Evolutionary conservation across 1,284 basidiomycete species (phyloP), one percentile per base, ranked within the genome.

Genomic region (Gomphus sp.): DNA sequence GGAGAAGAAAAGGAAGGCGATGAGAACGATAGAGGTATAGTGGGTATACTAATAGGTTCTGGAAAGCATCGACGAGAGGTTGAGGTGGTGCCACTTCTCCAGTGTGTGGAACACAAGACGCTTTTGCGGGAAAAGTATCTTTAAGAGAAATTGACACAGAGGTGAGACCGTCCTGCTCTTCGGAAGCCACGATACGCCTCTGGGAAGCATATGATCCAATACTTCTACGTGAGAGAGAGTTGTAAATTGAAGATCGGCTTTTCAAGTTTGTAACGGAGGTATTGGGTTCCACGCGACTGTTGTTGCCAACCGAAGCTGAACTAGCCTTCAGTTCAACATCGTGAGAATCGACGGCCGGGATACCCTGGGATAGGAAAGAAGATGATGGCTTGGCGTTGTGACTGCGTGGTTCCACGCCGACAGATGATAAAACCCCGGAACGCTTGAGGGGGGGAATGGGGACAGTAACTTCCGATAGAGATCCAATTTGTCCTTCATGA

Each of bases 1-100:
- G 76, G 31, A 68, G 66, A 12, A 82, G 71, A 65, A 85, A 86
- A 0, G 84, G 84, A 3, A 84, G 70, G 50, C 68, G 71, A 14
- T 47, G 16, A 12, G 18, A 22, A n/a, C 25, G 25, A 12, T 55
- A 25, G 44, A 55, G n/a, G 31, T 31, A 33, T 34, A 55, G 12
- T 4, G 54, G 34, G 44, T 44, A 45, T 16, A 18, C 28, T 1
- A 41, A 45, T 14, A 55, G 16, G 5, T 1, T n/a, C n/a, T 47
- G 4, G 25, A 55, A 55, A 25, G 54, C 54, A 36, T 31, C 39
- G 31, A 55, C 12, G 14, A 55, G 54, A 34, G 44, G 18, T 34
- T 55, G 39, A 33, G 54, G 54, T 4, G 54, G 54, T 7, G 33
- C 39, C 8, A 11, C 10, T 28, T 55, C 43, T 8, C 8, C 31